phyloP scores from a whole-genome alignment of 306 rosid species.

The Arachis hypogaea region DNA sequence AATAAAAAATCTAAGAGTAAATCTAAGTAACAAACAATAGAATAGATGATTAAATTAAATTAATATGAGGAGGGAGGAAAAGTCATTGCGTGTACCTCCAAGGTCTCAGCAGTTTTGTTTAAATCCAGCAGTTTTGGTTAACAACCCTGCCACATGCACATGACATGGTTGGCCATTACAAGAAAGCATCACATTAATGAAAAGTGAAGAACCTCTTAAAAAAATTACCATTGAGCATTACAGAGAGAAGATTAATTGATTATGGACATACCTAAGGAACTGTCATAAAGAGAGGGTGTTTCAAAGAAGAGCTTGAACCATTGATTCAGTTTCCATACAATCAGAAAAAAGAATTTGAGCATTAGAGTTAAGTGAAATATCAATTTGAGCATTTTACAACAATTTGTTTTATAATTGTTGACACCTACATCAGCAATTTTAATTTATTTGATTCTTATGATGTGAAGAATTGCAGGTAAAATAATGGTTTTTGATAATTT shows the following conservation, averaged over 20 bases:
- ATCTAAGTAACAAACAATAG: constrained; percentile 14
- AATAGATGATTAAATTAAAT: constrained; percentile 67
- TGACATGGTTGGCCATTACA: constrained; percentile 13
- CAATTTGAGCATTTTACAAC: no score
- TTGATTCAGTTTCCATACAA: no score
- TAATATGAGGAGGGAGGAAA: constrained; percentile 46
- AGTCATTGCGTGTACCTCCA: constrained; percentile 59
- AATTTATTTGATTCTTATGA: no score
- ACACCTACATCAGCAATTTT: no score
- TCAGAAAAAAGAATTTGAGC: no score
- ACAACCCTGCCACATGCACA: constrained; percentile 53
- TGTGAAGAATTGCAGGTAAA: no score
- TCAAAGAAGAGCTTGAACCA: no score
- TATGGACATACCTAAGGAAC: constrained; percentile 77
- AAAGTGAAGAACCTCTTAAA: constrained; percentile 3
- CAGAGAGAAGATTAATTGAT: constrained; percentile 13
- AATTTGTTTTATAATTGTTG: no score
- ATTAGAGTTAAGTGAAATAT: no score
- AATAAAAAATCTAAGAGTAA: background rate
- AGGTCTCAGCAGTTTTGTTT: constrained; percentile 63
- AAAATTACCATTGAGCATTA: background rate
- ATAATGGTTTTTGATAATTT: no score
- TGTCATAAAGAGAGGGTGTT: constrained; percentile 62
- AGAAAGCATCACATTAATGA: constrained; percentile 27
- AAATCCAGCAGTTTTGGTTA: constrained; percentile 74